Base-by-base conservation (phyloP, 2,329 filamentous ascomycete species). In the Macrophomina pseudophaseolina region DNA sequence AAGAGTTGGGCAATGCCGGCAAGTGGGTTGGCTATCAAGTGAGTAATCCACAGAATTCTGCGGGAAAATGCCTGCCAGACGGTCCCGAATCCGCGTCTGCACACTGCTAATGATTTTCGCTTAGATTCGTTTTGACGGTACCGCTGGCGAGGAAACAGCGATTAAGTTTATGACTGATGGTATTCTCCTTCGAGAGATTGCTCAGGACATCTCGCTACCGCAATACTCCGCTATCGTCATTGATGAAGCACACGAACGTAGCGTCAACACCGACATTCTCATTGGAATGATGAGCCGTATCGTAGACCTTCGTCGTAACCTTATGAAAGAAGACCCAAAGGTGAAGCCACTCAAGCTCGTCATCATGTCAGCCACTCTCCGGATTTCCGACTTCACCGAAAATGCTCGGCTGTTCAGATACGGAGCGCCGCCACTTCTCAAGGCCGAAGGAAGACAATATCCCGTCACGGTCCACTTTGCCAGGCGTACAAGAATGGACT, bases 101-200 rank as follows among this genome's bases (percentile, higher is more conserved):
- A 32, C 7, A 28, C 33, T 54, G n/a, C 52, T 56, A 16, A 58
- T 33, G 35, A 14, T 9, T 40, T 44, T 12, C 16, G 42, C 5
- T 14, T 44, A 78, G 76, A 97, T 99, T 72, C 91, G 96, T 30
- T 99, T 98, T 71, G 95, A 99, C 75, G 93, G 91, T 59, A 94
- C 90, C 0, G 89, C 91, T 1, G 88, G 89, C 58, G 83, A 88
- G 33, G 90, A 93, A 63, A 99, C 95, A 0, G 91, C 92, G 5
- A 88, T 99, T 77, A 99, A 99, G 77, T 99, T 98, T 80, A 97
- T 99, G 94, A 99, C 95, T 0, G 95, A 99, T 78, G 95, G 95
- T 85, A 93, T 99, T 33, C 83, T 99, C 68, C 85, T 99, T 9
- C 90, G 95, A 66, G 95, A 99, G 78, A 90, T 97, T 64, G 90